Base-by-base conservation (phyloP, 306 rosid genomes). In the Glycyrrhiza uralensis region DNA sequence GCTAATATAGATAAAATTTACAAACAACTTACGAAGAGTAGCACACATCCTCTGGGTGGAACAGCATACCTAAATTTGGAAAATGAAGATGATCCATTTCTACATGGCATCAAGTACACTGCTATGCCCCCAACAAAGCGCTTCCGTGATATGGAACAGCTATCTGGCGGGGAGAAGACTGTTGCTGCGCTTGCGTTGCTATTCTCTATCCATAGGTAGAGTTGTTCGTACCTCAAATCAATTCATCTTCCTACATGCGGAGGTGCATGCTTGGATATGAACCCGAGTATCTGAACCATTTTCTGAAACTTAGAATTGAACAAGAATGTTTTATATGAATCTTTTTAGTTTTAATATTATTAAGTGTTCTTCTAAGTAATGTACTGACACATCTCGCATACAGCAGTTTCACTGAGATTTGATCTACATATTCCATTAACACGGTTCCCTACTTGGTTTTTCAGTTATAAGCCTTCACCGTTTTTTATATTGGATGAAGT, bases 61-160 rank as follows among this genome's bases (percentile, higher is more conserved):
- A 85, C 97, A 20, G 95, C 99, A 13, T 94, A 91, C 76, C 61
- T 94, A 66, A 94, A 94, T 83, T 84, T 94, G 81, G 99, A 94
- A 85, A 94, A 91, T 66, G 99, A 94, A 8, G 99, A 94, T 39
- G 99, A 94, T 83, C 99, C 99, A 36, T 94, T 81, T 88, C 79
- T 94, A 65, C 95, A 91, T 78, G 99, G 99, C 58, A 91, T 89
- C 71, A 94, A 91, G 86, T 94, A 89, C 82, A 91, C 99, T 59
- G 94, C 96, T 57, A 94, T 94, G 99, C 99, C 99, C 64, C 99
- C 99, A 72, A 89, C 97, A 55, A 95, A 95, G 89, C 95, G 99
- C 36, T 95, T 89, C 70, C 99, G 99, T 30, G 99, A 95, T 61
- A 95, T 95, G 99, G 99, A 95, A 30, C 99, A 89, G 61, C 80